phyloP scores from a whole-genome alignment of 768 basidiomycete species.

The Russula compacta region DNA sequence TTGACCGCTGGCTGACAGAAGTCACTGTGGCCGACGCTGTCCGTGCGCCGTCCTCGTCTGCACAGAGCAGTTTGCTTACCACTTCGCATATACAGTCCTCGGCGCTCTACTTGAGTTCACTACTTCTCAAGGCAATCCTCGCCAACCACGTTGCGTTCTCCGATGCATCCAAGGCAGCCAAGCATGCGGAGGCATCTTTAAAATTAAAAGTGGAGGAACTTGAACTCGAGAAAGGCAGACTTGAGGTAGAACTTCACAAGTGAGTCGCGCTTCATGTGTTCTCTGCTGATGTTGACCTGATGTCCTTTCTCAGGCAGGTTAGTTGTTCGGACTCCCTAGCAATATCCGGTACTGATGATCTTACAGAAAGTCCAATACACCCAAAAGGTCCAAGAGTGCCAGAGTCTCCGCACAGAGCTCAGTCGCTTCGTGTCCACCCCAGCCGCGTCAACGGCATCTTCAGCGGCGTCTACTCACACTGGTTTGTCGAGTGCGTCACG shows the following conservation, averaged over 20 bases:
- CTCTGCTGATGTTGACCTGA: slow-evolving; percentile 1
- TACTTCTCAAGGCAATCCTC: slow-evolving; percentile 72
- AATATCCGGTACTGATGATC: not conserved
- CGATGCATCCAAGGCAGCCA: slow-evolving; percentile 62
- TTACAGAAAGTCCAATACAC: slow-evolving; percentile 18
- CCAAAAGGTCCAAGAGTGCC: slow-evolving; percentile 22
- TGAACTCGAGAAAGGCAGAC: slow-evolving; percentile 45
- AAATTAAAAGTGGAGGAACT: slow-evolving; percentile 59
- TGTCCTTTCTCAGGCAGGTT: slow-evolving; percentile 12
- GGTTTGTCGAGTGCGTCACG: slow-evolving; percentile 19
- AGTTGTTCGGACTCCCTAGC: not conserved
- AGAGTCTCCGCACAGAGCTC: slow-evolving; percentile 20
- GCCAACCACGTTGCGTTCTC: slow-evolving; percentile 76
- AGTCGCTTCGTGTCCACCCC: slow-evolving; percentile 17
- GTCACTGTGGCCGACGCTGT: slow-evolving; percentile 59
- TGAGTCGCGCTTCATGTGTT: slow-evolving; percentile 31
- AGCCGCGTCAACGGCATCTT: slow-evolving; percentile 8
- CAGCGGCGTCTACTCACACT: slow-evolving; percentile 16
- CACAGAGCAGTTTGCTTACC: slow-evolving; percentile 8
- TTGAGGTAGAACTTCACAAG: slow-evolving; percentile 67
- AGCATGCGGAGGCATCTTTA: slow-evolving; percentile 49
- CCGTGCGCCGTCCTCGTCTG: slow-evolving; percentile 27
- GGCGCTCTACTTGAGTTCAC: slow-evolving; percentile 66
- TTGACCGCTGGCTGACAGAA: slow-evolving; percentile 63
- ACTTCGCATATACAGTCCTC: slow-evolving; percentile 36